Conservation (phyloP, 2,329 filamentous ascomycete genomes). For the Talaromyces marneffei region DNA sequence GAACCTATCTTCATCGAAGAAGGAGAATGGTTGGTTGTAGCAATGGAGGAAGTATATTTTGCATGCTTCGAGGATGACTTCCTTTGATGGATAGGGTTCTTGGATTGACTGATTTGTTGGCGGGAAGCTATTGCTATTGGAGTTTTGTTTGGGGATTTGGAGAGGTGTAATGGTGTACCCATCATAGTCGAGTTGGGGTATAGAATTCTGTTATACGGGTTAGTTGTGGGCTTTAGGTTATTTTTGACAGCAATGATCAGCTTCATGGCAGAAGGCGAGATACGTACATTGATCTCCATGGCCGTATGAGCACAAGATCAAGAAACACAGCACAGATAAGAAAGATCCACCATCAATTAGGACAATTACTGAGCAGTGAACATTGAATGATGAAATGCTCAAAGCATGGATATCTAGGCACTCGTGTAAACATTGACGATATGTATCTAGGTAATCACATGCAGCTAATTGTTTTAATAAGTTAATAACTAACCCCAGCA, state of each 20-base stretch:
- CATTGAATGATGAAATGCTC: neutral
- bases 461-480: neutral
- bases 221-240: neutral
- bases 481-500: neutral
- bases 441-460: too few relatives aligned
- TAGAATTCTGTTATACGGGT: neutral
- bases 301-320: neutral
- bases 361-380: neutral
- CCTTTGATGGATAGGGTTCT: neutral
- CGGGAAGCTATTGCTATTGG: too few relatives aligned
- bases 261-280: neutral
- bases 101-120: neutral
- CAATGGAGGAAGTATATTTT: constrained; percentile 24
- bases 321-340: neutral
- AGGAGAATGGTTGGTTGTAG: constrained; percentile 31
- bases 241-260: neutral
- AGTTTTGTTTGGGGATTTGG: neutral
- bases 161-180: neutral
- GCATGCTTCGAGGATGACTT: neutral
- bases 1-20: constrained; percentile 28
- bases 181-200: neutral
- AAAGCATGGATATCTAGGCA: too few relatives aligned
- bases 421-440: too few relatives aligned
- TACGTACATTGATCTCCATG: neutral
- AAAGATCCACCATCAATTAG: neutral